Percentiles rank a stretch among this genome's conserved stretches.
Conservation (phyloP, 129 eudicot genomes). For the Ambrosia artemisiifolia region DNA sequence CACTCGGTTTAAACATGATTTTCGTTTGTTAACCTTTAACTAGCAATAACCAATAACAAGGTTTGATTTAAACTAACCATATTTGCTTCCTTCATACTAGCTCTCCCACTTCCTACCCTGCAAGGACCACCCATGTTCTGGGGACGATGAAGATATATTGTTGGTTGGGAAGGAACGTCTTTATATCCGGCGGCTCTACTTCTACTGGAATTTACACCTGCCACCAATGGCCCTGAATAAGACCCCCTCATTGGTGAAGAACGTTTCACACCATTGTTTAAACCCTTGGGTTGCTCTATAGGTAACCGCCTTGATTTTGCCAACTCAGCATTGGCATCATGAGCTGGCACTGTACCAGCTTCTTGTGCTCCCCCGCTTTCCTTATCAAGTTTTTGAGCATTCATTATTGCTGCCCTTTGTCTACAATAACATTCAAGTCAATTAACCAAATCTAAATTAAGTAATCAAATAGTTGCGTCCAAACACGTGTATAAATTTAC, state of each 20-base stretch:
- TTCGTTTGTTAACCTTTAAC: not conserved
- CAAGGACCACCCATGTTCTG: slow-evolving; percentile 39
- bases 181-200: slow-evolving; percentile 25
- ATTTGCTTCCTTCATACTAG: slow-evolving; percentile 38
- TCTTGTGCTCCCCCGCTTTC: slow-evolving; percentile 48
- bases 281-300: slow-evolving; percentile 35
- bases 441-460: slow-evolving; percentile 1
- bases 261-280: slow-evolving; percentile 40
- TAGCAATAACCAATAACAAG: not conserved
- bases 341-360: slow-evolving; percentile 44
- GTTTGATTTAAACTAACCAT: slow-evolving; percentile 44
- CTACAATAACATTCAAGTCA: slow-evolving; percentile 32
- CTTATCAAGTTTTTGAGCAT: slow-evolving; percentile 35
- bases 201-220: slow-evolving; percentile 36
- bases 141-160: slow-evolving; percentile 27
- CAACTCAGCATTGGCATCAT: slow-evolving; percentile 58
- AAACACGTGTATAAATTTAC: not conserved
- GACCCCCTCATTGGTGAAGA: slow-evolving; percentile 45
- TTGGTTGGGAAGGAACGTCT: slow-evolving; percentile 19
- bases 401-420: slow-evolving; percentile 46
- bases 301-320: slow-evolving; percentile 59
- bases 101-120: slow-evolving; percentile 43
- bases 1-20: not conserved
- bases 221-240: slow-evolving; percentile 71
- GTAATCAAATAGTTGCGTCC: not conserved